Evolutionary conservation across 257 asterid genomes (phyloP).

Genomic region (Ocimum tenuiflorum): DNA sequence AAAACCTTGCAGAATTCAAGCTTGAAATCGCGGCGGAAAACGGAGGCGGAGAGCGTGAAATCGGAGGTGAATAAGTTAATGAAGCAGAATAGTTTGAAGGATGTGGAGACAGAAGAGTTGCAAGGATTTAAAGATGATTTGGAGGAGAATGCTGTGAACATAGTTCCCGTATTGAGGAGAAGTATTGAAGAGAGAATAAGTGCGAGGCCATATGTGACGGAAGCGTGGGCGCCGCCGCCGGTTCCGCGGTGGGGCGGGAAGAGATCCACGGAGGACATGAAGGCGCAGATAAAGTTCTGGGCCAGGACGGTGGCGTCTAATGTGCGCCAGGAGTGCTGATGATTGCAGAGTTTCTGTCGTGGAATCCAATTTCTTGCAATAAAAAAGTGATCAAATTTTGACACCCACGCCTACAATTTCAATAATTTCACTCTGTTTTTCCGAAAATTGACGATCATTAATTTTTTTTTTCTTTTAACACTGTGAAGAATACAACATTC

Average conservation of each 20-base stretch:
- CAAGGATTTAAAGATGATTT: conserved; percentile 35
- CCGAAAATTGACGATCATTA: neutral
- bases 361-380: neutral
- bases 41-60: conserved; percentile 8
- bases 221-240: conserved; percentile 40
- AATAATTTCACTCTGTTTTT: neutral
- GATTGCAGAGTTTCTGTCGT: neutral
- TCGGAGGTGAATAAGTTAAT: conserved; percentile 21
- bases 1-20: conserved; percentile 17
- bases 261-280: conserved; percentile 59
- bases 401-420: neutral
- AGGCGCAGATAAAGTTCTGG: conserved; percentile 86
- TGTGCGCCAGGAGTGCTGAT: conserved; percentile 68
- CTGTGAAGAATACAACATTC: too few species aligned
- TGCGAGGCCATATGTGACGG: conserved; percentile 21
- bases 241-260: conserved; percentile 42
- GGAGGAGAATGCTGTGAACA: conserved; percentile 11
- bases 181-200: conserved; percentile 1
- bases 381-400: neutral
- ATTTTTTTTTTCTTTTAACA: too few species aligned
- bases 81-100: conserved; percentile 26
- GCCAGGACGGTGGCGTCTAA: conserved; percentile 93
- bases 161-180: too few species aligned
- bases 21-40: conserved; percentile 29
- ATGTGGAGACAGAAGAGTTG: conserved; percentile 31